Conservation (phyloP, 2,329 filamentous ascomycete species). For the Colletotrichum agaves region DNA sequence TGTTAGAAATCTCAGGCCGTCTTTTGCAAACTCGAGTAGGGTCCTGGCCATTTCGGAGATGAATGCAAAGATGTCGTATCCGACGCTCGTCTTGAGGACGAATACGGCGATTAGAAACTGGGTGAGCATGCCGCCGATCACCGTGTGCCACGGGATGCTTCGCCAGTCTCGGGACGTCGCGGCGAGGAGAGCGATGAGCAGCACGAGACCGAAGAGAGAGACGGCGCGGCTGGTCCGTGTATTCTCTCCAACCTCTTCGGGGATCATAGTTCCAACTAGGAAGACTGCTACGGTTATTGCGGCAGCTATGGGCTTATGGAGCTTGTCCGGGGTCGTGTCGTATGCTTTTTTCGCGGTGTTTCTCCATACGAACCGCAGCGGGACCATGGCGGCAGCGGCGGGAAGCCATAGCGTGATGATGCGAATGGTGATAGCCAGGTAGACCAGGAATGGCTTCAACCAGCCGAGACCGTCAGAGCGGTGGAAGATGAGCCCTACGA, state of each 20-base stretch:
- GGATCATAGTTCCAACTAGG: slow-evolving; percentile 30
- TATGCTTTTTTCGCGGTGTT: slow-evolving; percentile 21
- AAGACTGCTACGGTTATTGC: slow-evolving; percentile 25
- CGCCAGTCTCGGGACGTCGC: slow-evolving; percentile 30
- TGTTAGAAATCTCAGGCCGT: slow-evolving; percentile 74
- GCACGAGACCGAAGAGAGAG: slow-evolving; percentile 29
- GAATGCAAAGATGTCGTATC: slow-evolving; percentile 78
- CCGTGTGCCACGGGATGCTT: slow-evolving; percentile 33
- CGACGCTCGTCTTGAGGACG: slow-evolving; percentile 29
- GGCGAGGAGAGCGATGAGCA: slow-evolving; percentile 28
- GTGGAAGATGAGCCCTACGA: slow-evolving; percentile 33
- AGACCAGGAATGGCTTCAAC: slow-evolving; percentile 75
- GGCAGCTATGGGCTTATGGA: slow-evolving; percentile 31
- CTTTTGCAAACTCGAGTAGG: slow-evolving; percentile 71
- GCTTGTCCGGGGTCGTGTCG: slow-evolving; percentile 20
- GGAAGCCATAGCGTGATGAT: slow-evolving; percentile 52
- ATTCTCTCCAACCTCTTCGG: slow-evolving; percentile 25
- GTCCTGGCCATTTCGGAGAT: slow-evolving; percentile 71
- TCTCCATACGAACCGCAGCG: slow-evolving; percentile 24
- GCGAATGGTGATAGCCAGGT: slow-evolving; percentile 70
- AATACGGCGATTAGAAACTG: slow-evolving; percentile 32
- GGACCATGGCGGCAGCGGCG: slow-evolving; percentile 27
- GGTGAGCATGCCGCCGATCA: slow-evolving; percentile 34
- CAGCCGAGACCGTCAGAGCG: slow-evolving; percentile 52
- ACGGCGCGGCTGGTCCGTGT: slow-evolving; percentile 29